Conservation (phyloP, 352 stramenopile species). For the Phytophthora quininea region DNA sequence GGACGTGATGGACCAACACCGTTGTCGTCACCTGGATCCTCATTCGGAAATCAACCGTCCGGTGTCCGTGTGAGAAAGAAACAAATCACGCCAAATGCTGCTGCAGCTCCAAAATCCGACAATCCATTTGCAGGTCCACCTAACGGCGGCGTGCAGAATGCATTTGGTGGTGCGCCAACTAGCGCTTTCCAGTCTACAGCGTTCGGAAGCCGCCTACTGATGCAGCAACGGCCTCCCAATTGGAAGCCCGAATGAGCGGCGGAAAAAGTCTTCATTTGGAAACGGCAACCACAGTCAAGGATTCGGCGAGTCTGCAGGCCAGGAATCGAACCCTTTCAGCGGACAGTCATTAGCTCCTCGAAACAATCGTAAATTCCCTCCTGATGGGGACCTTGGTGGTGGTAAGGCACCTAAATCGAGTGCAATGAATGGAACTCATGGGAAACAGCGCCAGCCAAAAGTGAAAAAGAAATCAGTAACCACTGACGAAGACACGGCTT, state of each 20-base stretch:
- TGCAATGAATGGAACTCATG: conserved; percentile 21
- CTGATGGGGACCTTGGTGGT: conserved; percentile 9
- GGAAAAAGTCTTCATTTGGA: conserved; percentile 30
- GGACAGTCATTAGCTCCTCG: conserved; percentile 18
- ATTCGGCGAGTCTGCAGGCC: conserved; percentile 10
- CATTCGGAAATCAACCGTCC: conserved; percentile 38
- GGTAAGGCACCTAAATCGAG: conserved; percentile 15
- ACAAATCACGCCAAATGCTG: conserved; percentile 18
- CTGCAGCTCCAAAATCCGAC: conserved; percentile 9
- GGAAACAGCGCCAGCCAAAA: conserved; percentile 30
- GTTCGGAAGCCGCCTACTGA: conserved; percentile 23
- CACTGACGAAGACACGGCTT: conserved; percentile 29
- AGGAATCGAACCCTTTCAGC: conserved; percentile 15
- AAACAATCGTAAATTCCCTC: conserved; percentile 6
- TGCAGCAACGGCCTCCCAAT: background rate
- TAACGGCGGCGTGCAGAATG: conserved; percentile 19
- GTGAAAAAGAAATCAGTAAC: conserved; percentile 35
- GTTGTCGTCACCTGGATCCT: conserved; percentile 22
- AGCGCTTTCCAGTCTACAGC: conserved; percentile 11
- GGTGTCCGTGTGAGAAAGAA: conserved; percentile 34
- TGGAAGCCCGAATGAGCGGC: conserved; percentile 42
- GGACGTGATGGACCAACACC: conserved; percentile 12
- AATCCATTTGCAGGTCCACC: conserved; percentile 33
- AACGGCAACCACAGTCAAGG: conserved; percentile 30
- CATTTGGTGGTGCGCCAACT: conserved; percentile 29